These are phyloP conservation scores for Fragaria iinumae DNA, from an alignment of 306 rosid genomes.

Conservation along the genomic window DNA sequence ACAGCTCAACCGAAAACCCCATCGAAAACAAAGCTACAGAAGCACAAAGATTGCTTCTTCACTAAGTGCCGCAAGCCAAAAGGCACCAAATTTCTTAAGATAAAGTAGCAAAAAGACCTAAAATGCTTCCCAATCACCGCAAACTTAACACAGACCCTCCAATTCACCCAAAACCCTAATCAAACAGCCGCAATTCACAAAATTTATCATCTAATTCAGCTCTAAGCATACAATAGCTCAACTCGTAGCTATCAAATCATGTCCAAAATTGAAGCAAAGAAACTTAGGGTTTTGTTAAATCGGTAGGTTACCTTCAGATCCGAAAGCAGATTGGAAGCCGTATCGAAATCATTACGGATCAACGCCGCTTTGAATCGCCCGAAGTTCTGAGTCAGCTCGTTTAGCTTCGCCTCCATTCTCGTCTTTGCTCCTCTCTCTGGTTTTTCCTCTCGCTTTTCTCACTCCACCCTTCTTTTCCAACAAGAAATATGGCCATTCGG, in stretches of 20 bases:
- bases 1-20: not conserved
- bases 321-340: conserved; percentile 49
- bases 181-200: not conserved
- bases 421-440: conserved; percentile 8
- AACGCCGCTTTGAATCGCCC: conserved; percentile 82
- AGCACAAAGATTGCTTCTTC: not conserved
- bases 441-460: not conserved
- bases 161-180: too few species aligned
- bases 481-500: conserved; percentile 14
- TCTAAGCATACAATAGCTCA: not conserved
- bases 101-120: not conserved
- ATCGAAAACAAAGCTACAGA: not conserved
- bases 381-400: conserved; percentile 68
- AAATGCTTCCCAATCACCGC: not conserved
- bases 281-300: conserved; percentile 40
- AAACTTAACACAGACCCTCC: too few species aligned
- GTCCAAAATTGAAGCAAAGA: not conserved
- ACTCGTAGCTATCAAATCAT: not conserved
- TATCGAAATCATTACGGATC: conserved; percentile 55
- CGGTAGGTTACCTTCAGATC: conserved; percentile 65
- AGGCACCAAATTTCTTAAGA: not conserved
- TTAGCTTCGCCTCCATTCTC: conserved; percentile 75
- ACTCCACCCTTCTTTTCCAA: conserved; percentile 24
- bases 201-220: not conserved
- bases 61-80: not conserved